These are phyloP conservation scores for Epichloe sibirici DNA, from an alignment of 2,329 filamentous ascomycete species.

Conservation along the genomic window DNA sequence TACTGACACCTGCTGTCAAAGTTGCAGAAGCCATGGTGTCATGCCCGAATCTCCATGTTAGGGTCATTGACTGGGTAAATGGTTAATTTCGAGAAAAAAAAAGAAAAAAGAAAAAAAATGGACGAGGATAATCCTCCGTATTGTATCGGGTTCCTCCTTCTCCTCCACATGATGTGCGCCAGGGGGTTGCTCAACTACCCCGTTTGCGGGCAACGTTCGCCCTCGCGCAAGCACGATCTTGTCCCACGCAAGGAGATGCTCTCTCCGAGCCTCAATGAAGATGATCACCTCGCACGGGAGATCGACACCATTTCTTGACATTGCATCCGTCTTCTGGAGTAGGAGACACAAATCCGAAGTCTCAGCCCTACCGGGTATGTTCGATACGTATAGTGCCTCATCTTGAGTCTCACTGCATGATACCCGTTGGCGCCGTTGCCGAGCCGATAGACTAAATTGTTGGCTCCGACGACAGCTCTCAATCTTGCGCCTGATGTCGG, in stretches of 20 bases:
- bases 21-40: too few species aligned
- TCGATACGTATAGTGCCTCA: conserved; percentile 5
- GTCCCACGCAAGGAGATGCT: conserved; percentile 4
- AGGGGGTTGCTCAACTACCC: background rate
- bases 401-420: conserved; percentile 9
- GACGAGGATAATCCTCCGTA: background rate
- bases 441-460: background rate
- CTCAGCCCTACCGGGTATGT: conserved; percentile 9
- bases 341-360: conserved; percentile 4
- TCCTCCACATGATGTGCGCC: background rate
- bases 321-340: background rate
- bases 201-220: background rate
- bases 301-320: conserved; percentile 3
- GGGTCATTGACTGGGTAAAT: too few species aligned
- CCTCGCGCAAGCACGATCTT: conserved; percentile 5
- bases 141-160: background rate
- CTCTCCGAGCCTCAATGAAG: background rate
- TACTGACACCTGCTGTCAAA: background rate
- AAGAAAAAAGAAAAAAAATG: too few species aligned
- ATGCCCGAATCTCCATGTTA: too few species aligned
- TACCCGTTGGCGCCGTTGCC: conserved; percentile 5
- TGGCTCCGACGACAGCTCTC: background rate
- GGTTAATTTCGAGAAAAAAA: too few species aligned
- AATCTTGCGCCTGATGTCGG: background rate
- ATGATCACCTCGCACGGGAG: conserved; percentile 8